Evolutionary conservation across 768 basidiomycete genomes (phyloP).

Genomic region (Lactarius trivialis): DNA sequence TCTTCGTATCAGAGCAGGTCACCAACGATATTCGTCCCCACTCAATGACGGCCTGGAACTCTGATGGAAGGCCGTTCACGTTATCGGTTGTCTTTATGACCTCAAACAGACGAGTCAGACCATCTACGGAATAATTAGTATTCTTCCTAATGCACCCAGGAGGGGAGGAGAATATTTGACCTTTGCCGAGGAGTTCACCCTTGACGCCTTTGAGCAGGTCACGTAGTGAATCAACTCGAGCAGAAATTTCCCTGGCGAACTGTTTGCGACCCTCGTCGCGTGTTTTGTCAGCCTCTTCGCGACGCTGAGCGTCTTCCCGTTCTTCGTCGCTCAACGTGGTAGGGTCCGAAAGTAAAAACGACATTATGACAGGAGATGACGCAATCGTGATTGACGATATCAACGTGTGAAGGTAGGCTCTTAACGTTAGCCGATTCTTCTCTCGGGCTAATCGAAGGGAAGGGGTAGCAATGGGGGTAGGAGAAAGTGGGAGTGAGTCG

Average conservation of each 20-base stretch:
- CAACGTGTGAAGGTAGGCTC: slow-evolving; percentile 84
- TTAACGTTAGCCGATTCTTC: slow-evolving; percentile 90
- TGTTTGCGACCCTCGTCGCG: slow-evolving; percentile 81
- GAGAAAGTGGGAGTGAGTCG: slow-evolving; percentile 25
- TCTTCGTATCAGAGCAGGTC: neutral
- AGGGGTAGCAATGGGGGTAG: slow-evolving; percentile 12
- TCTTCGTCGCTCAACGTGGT: slow-evolving; percentile 66
- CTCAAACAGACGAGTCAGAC: slow-evolving; percentile 81
- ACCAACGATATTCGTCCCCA: slow-evolving; percentile 96
- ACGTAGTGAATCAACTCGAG: slow-evolving; percentile 78
- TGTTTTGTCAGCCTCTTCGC: slow-evolving; percentile 85
- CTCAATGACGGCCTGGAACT: slow-evolving; percentile 86
- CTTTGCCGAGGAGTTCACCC: slow-evolving; percentile 87
- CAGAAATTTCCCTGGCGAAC: slow-evolving; percentile 83
- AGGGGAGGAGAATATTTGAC: slow-evolving; percentile 32
- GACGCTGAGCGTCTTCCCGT: slow-evolving; percentile 62
- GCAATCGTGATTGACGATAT: slow-evolving; percentile 67
- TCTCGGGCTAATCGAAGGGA: slow-evolving; percentile 64
- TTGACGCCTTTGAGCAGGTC: slow-evolving; percentile 82
- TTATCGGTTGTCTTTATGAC: slow-evolving; percentile 77
- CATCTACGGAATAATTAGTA: slow-evolving; percentile 48
- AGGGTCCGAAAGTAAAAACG: slow-evolving; percentile 77
- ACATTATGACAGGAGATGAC: slow-evolving; percentile 77
- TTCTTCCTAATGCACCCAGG: neutral
- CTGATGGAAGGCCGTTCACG: slow-evolving; percentile 69